Evolutionary conservation across 768 basidiomycete genomes (phyloP).

Genomic region (Gelatoporia subvermispora): DNA sequence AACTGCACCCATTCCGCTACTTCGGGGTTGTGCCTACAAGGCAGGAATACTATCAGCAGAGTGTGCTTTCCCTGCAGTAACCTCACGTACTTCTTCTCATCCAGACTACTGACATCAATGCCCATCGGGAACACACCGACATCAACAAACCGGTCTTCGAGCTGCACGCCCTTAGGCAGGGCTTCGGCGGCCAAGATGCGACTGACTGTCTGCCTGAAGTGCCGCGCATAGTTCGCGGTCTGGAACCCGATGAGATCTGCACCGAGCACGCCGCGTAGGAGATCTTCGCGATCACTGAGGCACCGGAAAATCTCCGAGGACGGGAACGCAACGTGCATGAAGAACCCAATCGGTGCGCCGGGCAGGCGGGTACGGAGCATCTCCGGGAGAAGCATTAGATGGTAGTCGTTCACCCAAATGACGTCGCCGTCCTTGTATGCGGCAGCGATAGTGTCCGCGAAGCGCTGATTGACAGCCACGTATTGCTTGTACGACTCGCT

Average conservation of each 20-base stretch:
- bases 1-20: conserved; percentile 79
- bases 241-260: conserved; percentile 95
- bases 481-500: conserved; percentile 81
- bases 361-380: conserved; percentile 71
- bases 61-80: neutral
- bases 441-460: conserved; percentile 78
- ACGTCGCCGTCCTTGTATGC: conserved; percentile 88
- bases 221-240: conserved; percentile 76
- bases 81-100: conserved; percentile 53
- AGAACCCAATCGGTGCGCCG: conserved; percentile 79
- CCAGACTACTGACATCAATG: conserved; percentile 70
- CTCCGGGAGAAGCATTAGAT: conserved; percentile 87
- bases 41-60: conserved; percentile 9
- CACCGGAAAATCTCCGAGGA: conserved; percentile 95
- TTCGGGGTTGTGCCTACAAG: conserved; percentile 59
- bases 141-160: conserved; percentile 69
- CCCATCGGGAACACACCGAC: conserved; percentile 90
- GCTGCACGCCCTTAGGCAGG: conserved; percentile 76
- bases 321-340: conserved; percentile 96
- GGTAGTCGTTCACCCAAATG: conserved; percentile 93
- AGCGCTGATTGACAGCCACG: conserved; percentile 83
- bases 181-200: conserved; percentile 79
- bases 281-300: conserved; percentile 68
- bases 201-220: conserved; percentile 81
- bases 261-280: conserved; percentile 85